Percentiles rank a stretch among this genome's conserved stretches.
Evolutionary conservation across 495 filamentous ascomycete genomes (phyloP).

Genomic region (Podospora pseudoanserina): DNA sequence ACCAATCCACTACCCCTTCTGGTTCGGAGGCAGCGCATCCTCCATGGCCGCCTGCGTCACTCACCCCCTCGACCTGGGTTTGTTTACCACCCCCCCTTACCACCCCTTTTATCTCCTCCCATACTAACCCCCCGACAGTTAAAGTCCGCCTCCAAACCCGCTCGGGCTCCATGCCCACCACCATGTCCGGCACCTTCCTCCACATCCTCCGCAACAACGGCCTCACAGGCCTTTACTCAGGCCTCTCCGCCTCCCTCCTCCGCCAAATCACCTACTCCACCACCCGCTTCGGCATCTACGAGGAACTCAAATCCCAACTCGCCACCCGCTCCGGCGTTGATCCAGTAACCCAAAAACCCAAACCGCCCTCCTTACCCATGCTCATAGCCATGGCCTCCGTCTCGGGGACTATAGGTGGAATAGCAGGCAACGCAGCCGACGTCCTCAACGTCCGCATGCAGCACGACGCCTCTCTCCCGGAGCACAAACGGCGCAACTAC

Average conservation of each 20-base stretch:
- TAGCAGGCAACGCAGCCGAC: conserved; percentile 91
- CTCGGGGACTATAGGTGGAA: conserved; percentile 84
- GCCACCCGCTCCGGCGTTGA: conserved; percentile 51
- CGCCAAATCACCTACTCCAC: conserved; percentile 92
- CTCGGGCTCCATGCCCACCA: conserved; percentile 59
- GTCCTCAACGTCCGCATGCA: conserved; percentile 99
- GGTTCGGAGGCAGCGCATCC: conserved; percentile 91
- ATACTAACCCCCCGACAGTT: neutral
- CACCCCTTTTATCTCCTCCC: neutral
- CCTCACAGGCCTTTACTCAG: conserved; percentile 73
- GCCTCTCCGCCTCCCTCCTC: conserved; percentile 85
- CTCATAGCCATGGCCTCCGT: conserved; percentile 75
- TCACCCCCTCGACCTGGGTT: conserved; percentile 83
- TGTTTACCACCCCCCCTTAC: conserved; percentile 24
- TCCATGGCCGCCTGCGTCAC: conserved; percentile 87
- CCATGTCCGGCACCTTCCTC: conserved; percentile 76
- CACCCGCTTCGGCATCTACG: conserved; percentile 90
- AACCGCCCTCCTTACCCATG: conserved; percentile 59
- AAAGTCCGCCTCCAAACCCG: conserved; percentile 81
- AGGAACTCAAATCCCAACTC: conserved; percentile 81
- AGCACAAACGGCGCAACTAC: conserved; percentile 76
- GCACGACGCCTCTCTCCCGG: conserved; percentile 79
- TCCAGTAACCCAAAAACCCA: conserved; percentile 35
- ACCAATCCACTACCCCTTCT: conserved; percentile 71
- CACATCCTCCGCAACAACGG: conserved; percentile 66